These are phyloP conservation scores for Babesia caballi DNA, from an alignment of 169 alveolate species.

Conservation along the genomic window DNA sequence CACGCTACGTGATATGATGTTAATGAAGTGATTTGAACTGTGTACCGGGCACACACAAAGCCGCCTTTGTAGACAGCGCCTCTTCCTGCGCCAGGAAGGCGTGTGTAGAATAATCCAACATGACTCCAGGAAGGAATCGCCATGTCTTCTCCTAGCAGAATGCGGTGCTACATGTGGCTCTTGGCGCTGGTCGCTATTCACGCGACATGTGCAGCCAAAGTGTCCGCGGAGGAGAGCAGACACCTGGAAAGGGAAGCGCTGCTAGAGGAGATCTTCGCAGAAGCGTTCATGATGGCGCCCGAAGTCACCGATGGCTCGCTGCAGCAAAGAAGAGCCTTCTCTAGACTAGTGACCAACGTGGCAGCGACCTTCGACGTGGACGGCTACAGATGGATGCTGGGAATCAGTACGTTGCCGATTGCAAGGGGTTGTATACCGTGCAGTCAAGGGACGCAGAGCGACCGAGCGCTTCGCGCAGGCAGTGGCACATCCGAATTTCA, in stretches of 20 bases:
- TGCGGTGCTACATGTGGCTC: background rate
- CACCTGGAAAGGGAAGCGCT: background rate
- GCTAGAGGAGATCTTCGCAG: slow-evolving; percentile 27
- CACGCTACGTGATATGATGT: too few species aligned
- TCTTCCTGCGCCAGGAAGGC: slow-evolving; percentile 21
- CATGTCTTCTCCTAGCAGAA: background rate
- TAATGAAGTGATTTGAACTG: too few species aligned
- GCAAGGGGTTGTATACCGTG: background rate
- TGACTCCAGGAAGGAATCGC: background rate
- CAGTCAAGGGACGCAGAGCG: slow-evolving; percentile 44
- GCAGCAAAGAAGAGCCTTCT: slow-evolving; percentile 12
- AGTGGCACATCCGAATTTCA: slow-evolving; percentile 36
- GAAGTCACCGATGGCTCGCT: slow-evolving; percentile 30
- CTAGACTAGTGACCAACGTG: slow-evolving; percentile 11
- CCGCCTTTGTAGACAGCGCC: background rate
- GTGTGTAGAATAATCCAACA: slow-evolving; percentile 7
- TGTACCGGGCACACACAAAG: background rate
- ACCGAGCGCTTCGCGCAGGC: slow-evolving; percentile 58
- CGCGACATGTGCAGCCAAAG: slow-evolving; percentile 3
- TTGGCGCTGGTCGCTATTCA: background rate
- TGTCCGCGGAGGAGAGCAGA: background rate
- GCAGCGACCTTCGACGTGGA: slow-evolving; percentile 50
- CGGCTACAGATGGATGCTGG: slow-evolving; percentile 50
- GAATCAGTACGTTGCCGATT: slow-evolving; percentile 19
- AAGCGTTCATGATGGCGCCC: slow-evolving; percentile 32